Base-by-base conservation (phyloP, 2,329 filamentous ascomycete species). In the Cladophialophora yegresii region DNA sequence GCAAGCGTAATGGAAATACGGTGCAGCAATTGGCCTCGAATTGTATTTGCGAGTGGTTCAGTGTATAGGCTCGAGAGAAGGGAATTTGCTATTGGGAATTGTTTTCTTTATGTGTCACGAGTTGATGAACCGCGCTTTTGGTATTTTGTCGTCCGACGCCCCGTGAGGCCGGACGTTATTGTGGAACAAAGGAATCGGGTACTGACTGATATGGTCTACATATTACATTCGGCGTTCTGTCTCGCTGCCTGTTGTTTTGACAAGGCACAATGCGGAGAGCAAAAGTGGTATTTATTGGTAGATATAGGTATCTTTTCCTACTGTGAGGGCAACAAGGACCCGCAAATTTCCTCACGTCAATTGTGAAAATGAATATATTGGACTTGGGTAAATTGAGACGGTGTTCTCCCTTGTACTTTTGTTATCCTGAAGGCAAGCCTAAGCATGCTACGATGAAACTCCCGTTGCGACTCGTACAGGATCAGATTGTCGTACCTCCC, bases 1-100 rank as follows among this genome's bases (percentile, higher is more conserved):
- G 58, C 45, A 54, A 33, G 32, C 54, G 47, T 4, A n/a, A 50
- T 10, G 20, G 49, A 20, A 59, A 67, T 26, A 50, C 62, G 6
- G 58, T 63, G 22, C 54, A 65, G 30, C 61, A 70, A 40, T 54
- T 71, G 30, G 65, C 62, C 45, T 70, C 68, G n/a, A 70, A 70
- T 32, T 71, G 69, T 54, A 59, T 71, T 36, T 71, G 69, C 53
- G 69, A 71, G 47, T 71, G 67, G 66, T 69, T 68, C 36, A 70
- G 68, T 63, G 54, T 61, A 64, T 66, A 63, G 61, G 26, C 57
- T n/a, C 33, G 40, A n/a, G 33, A 12, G 13, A 47, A 56, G 22
- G 40, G 49, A 40, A 43, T n/a, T 23, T 32, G 26, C 26, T n/a
- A 53, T 32, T 40, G 26, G 40, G 16, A 3, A 26, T 36, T 32